A percentile compares a stretch with the other conserved stretches of the same genome.
Conservation (phyloP, 768 basidiomycete genomes). For the Boletales sp. region DNA sequence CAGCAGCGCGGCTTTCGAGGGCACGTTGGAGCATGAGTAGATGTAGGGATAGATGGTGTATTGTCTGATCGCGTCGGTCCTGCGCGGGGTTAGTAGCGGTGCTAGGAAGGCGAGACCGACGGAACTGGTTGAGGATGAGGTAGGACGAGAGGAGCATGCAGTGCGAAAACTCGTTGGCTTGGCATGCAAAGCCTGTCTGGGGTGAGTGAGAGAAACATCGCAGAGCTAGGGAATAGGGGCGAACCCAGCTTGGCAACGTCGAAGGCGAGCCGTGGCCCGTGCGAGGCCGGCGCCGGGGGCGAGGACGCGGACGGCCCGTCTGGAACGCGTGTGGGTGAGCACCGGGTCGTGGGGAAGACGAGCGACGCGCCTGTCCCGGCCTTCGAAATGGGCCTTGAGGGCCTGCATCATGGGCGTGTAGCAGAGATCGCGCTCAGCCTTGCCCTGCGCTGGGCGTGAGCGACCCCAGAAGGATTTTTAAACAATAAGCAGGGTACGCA, state of each 20-base stretch:
- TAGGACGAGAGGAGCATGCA: conserved; percentile 91
- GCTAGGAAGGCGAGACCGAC: no score
- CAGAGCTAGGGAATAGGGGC: not conserved
- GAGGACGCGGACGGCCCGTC: conserved; percentile 65
- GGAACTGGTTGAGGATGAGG: conserved; percentile 62
- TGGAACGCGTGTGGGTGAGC: conserved; percentile 11
- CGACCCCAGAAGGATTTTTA: no score
- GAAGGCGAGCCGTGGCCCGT: conserved; percentile 79
- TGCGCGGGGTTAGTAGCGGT: no score
- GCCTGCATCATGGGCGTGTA: conserved; percentile 83
- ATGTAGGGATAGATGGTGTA: not conserved
- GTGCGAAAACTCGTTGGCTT: conserved; percentile 92
- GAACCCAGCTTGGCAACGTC: conserved; percentile 81
- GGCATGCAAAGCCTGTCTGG: no score
- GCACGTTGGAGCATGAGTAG: conserved; percentile 25
- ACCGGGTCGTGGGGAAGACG: no score
- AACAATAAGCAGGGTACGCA: conserved; percentile 28
- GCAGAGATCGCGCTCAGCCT: conserved; percentile 68
- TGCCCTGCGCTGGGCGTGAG: conserved; percentile 47
- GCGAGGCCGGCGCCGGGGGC: conserved; percentile 91
- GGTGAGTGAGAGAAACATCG: no score
- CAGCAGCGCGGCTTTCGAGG: conserved; percentile 1
- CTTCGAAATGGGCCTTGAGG: conserved; percentile 57
- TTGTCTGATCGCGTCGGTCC: no score
- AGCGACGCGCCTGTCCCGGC: conserved; percentile 41